Conservation (phyloP, 2,329 filamentous ascomycete genomes). For the Claviceps lovelessii region DNA sequence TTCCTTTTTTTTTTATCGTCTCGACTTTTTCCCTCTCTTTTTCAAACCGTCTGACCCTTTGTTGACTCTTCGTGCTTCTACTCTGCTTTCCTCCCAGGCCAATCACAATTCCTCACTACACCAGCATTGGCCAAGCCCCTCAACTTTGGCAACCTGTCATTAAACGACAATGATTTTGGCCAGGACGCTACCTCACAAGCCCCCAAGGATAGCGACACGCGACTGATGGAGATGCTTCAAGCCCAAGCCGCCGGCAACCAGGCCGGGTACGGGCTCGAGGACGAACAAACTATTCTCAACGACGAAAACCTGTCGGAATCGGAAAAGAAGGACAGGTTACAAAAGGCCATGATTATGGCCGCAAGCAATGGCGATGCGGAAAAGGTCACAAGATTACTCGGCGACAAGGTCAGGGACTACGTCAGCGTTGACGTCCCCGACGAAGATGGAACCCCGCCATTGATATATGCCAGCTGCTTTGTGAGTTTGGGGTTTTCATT, state of each 20-base stretch:
- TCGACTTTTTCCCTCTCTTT: too few relatives aligned
- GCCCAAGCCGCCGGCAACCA: conserved; percentile 77
- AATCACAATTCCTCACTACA: conserved; percentile 86
- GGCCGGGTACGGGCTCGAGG: conserved; percentile 55
- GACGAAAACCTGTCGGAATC: conserved; percentile 58
- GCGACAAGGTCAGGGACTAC: conserved; percentile 57
- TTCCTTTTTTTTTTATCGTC: too few relatives aligned
- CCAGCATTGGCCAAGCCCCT: conserved; percentile 74
- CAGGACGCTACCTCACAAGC: conserved; percentile 37
- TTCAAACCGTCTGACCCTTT: too few relatives aligned
- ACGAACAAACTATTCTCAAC: conserved; percentile 65
- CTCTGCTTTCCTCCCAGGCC: conserved; percentile 42
- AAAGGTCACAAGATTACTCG: conserved; percentile 61
- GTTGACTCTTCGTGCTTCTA: neutral
- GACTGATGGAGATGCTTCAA: conserved; percentile 90
- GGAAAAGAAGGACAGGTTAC: conserved; percentile 69
- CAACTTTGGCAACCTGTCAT: conserved; percentile 64
- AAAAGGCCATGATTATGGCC: conserved; percentile 84
- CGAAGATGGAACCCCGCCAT: conserved; percentile 85
- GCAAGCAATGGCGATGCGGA: conserved; percentile 89
- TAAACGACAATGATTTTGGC: conserved; percentile 68
- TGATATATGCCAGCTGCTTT: conserved; percentile 98
- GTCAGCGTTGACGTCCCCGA: conserved; percentile 80
- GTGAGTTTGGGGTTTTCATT: conserved; percentile 33
- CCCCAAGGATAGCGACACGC: conserved; percentile 62